Evolutionary conservation across 768 basidiomycete genomes (phyloP).

Genomic region (Coprinopsis sp.): DNA sequence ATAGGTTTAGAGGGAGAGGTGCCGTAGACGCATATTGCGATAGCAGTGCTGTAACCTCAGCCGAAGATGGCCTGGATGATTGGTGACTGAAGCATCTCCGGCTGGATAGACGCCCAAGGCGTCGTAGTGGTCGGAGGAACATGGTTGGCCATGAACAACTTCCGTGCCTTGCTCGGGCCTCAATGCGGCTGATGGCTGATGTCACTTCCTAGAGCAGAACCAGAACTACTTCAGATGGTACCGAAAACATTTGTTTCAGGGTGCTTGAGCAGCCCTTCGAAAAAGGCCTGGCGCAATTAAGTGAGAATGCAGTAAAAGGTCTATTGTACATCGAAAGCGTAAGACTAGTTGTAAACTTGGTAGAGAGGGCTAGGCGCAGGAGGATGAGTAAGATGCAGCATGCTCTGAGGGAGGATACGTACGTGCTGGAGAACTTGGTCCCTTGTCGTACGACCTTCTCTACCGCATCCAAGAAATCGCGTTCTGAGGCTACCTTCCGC

Average conservation of each 20-base stretch:
- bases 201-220: too few species aligned
- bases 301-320: conserved; percentile 5
- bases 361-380: conserved; percentile 62
- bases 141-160: background rate
- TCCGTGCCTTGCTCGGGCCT: too few species aligned
- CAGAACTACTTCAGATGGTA: too few species aligned
- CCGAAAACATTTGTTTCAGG: too few species aligned
- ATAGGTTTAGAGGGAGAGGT: conserved; percentile 67
- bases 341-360: conserved; percentile 84
- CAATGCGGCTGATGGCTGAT: too few species aligned
- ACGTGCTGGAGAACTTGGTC: conserved; percentile 97
- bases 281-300: too few species aligned
- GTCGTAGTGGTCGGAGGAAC: background rate
- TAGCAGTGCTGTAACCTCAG: conserved; percentile 55
- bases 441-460: conserved; percentile 98
- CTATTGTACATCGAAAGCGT: background rate
- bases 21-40: conserved; percentile 59
- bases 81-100: background rate
- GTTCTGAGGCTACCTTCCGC: conserved; percentile 94
- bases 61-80: conserved; percentile 36
- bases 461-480: conserved; percentile 95
- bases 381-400: conserved; percentile 13
- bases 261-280: too few species aligned
- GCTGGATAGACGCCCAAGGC: background rate
- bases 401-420: conserved; percentile 15